Evolutionary conservation across 495 filamentous ascomycete genomes (phyloP).

Genomic region (Lichenothelia convexa): DNA sequence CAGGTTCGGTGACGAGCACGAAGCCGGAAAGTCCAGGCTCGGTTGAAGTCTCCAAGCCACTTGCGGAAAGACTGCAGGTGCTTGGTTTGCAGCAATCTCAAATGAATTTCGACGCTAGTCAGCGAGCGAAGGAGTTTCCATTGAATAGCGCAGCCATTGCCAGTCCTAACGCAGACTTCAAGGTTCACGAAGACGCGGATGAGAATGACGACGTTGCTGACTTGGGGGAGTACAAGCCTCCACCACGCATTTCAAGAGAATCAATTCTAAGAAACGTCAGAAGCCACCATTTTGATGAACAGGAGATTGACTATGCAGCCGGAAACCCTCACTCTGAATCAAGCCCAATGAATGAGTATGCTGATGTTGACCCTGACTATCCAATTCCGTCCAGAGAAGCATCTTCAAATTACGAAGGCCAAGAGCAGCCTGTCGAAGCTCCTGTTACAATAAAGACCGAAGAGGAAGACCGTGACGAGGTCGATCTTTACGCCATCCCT

Average conservation of each 20-base stretch:
- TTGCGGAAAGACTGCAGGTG: conserved; percentile 64
- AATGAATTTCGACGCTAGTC: conserved; percentile 25
- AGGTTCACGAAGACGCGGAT: not conserved
- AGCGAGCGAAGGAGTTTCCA: conserved; percentile 12
- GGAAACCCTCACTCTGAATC: conserved; percentile 12
- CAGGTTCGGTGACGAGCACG: too few species aligned
- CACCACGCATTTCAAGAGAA: conserved; percentile 75
- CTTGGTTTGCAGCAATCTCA: conserved; percentile 72
- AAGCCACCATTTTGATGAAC: conserved; percentile 35
- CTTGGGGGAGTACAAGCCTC: conserved; percentile 15
- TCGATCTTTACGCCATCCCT: conserved; percentile 56
- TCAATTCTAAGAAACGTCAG: conserved; percentile 82
- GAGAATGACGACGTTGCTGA: conserved; percentile 7
- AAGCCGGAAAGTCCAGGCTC: conserved; percentile 45
- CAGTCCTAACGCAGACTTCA: not conserved
- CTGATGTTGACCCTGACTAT: conserved; percentile 53
- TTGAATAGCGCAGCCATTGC: conserved; percentile 9
- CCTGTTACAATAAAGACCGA: conserved; percentile 55
- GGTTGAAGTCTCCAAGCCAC: conserved; percentile 46
- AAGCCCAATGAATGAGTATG: conserved; percentile 11
- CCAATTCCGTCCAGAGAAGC: conserved; percentile 59
- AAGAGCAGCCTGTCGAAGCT: conserved; percentile 34
- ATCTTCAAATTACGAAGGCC: conserved; percentile 30
- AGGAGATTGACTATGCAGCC: conserved; percentile 39
- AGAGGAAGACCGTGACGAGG: conserved; percentile 36